Base-by-base conservation (phyloP, 129 eudicot genomes). In the Heracleum sosnowskyi region DNA sequence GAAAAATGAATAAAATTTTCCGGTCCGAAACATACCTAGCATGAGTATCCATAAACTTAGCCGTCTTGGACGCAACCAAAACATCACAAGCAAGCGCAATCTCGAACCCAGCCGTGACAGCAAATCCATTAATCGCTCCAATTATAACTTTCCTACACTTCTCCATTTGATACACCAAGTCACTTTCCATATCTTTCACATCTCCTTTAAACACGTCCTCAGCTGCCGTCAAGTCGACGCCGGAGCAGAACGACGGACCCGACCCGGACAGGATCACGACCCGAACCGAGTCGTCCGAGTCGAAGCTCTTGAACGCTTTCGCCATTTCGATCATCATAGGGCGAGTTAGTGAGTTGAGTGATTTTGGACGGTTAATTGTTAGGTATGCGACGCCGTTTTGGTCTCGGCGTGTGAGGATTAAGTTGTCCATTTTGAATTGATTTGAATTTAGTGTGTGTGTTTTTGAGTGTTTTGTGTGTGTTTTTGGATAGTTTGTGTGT, bases 31-130 rank as follows among this genome's bases (percentile, higher is more conserved):
- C 31, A 2, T 1, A 95, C 99, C 97, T 89, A 28, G 97, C 97
- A 84, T 96, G 99, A 62, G 99, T 92, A 73, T 96, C 99, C 74
- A 96, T 87, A 64, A 96, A 96, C 66, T 90, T 96, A 17, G 99
- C 96, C 53, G 85, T 91, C 36, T 82, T 89, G 2, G 99, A 86
- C 77, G 99, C 99, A 62, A 96, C 87, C 76, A 92, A 76, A 28
- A 90, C 22, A 87, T 92, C 99, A 82, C 97, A 96, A 78, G 97
- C 97, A 45, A 96, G 86, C 18, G 97, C 84, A 72, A 96, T 96
- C 88, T 96, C 99, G 55, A 96, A 92, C 17, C 99, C 99, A 11
- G 97, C 99, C 63, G 99, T 96, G n/a, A 92, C 85, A 17, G 99
- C 97, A 53, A 92, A 96, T 69, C 99, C 99, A 42, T 80, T 77